A percentile compares a stretch with the other conserved stretches of the same genome.
Conservation (phyloP, 2,329 filamentous ascomycete genomes). For the Esteya vermicola region DNA sequence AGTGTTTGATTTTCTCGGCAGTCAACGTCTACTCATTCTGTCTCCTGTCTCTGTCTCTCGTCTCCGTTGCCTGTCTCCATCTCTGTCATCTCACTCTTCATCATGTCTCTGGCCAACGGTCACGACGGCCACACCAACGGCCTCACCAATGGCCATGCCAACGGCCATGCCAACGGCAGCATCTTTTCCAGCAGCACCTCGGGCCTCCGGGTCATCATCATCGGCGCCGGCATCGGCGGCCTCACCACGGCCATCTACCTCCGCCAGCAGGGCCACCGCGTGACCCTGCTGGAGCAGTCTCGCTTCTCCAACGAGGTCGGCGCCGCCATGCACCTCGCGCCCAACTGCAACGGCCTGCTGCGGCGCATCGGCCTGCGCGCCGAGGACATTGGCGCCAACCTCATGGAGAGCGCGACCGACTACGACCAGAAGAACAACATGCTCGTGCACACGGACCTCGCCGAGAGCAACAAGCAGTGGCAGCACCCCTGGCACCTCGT, state of each 20-base stretch:
- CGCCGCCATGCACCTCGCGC: constrained; percentile 39
- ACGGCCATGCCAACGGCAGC: background rate
- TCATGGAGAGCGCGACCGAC: constrained; percentile 9
- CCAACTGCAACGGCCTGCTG: constrained; percentile 46
- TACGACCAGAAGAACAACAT: constrained; percentile 1
- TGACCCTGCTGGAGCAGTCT: constrained; percentile 36
- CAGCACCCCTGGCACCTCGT: constrained; percentile 36
- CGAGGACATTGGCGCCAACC: constrained; percentile 22
- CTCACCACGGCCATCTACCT: constrained; percentile 37
- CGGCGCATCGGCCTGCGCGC: constrained; percentile 22
- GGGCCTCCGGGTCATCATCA: constrained; percentile 4
- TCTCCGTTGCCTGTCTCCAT: background rate
- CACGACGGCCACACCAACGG: too few relatives aligned
- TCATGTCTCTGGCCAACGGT: background rate
- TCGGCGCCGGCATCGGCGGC: constrained; percentile 32
- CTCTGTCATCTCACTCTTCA: too few relatives aligned
- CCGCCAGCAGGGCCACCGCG: constrained; percentile 34
- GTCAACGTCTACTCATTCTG: too few relatives aligned
- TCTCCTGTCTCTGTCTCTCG: background rate
- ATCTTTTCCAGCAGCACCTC: background rate
- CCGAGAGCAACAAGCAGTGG: constrained; percentile 26
- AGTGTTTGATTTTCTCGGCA: too few relatives aligned
- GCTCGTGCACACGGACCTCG: constrained; percentile 17
- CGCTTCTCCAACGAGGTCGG: constrained; percentile 38
- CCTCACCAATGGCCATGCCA: background rate